Percentiles rank a stretch among this genome's conserved stretches.
phyloP scores from a whole-genome alignment of 1,139 yeast species.

The Geotrichum australiense region DNA sequence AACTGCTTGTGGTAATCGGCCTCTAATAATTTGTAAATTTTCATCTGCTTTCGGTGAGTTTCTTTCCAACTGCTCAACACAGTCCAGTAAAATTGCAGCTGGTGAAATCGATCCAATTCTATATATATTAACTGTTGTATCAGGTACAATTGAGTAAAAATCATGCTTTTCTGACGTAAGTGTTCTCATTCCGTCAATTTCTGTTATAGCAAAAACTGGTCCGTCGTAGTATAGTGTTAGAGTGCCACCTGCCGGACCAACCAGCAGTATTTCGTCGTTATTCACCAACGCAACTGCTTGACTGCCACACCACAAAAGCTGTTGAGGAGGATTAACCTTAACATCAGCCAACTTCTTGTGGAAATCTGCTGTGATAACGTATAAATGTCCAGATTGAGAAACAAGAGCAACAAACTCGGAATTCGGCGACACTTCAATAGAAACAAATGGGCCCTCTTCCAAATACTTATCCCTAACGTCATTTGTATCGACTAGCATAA shows the following conservation, averaged over 20 bases:
- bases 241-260: constrained; percentile 67
- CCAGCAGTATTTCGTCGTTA: constrained; percentile 57
- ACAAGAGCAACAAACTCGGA: constrained; percentile 54
- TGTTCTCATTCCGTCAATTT: constrained; percentile 65
- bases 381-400: constrained; percentile 42
- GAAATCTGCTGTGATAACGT: constrained; percentile 49
- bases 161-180: constrained; percentile 54
- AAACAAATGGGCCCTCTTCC: constrained; percentile 54
- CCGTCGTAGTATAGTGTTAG: constrained; percentile 41
- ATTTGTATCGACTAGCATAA: constrained; percentile 27
- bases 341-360: constrained; percentile 48
- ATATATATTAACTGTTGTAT: constrained; percentile 54
- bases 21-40: constrained; percentile 50
- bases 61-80: constrained; percentile 62
- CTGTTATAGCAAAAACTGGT: constrained; percentile 41
- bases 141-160: constrained; percentile 59
- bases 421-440: constrained; percentile 52
- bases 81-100: constrained; percentile 74
- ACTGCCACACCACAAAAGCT: constrained; percentile 76
- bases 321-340: constrained; percentile 34
- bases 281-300: constrained; percentile 63
- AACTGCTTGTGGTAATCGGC: constrained; percentile 54
- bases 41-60: constrained; percentile 83
- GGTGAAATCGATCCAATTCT: constrained; percentile 80
- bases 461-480: constrained; percentile 24